phyloP scores from a whole-genome alignment of 2,329 filamentous ascomycete species.

The Colletotrichum lupini region DNA sequence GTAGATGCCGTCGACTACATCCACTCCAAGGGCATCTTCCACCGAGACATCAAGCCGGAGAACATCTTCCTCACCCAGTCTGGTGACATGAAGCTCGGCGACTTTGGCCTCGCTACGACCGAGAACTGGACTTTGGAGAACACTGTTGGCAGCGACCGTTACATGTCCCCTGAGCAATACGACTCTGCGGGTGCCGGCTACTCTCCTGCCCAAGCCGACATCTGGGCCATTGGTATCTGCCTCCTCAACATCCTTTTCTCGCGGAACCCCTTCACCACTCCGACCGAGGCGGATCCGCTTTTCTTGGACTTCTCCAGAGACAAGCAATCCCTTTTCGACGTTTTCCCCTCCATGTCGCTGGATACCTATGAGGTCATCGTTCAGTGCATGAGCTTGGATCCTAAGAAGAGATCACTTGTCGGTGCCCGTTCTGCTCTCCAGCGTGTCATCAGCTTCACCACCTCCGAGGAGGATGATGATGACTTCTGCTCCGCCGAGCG shows the following conservation, averaged over 20 bases:
- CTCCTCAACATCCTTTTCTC: slow-evolving; percentile 96
- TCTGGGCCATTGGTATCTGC: slow-evolving; percentile 98
- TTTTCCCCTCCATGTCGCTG: slow-evolving; percentile 98
- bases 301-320: slow-evolving; percentile 95
- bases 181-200: slow-evolving; percentile 90
- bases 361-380: slow-evolving; percentile 96
- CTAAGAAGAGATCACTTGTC: slow-evolving; percentile 84
- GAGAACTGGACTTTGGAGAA: slow-evolving; percentile 92
- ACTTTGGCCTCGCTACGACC: slow-evolving; percentile 92
- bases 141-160: slow-evolving; percentile 95
- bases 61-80: slow-evolving; percentile 94
- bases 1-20: slow-evolving; percentile 90
- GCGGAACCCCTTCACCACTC: slow-evolving; percentile 93
- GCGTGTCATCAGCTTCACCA: slow-evolving; percentile 90
- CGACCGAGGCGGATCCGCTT: slow-evolving; percentile 88
- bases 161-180: slow-evolving; percentile 99
- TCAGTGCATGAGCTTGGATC: slow-evolving; percentile 91
- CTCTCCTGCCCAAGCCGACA: slow-evolving; percentile 90
- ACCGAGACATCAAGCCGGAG: slow-evolving; percentile 99
- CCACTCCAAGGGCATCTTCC: slow-evolving; percentile 90
- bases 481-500: slow-evolving; percentile 91
- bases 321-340: slow-evolving; percentile 95
- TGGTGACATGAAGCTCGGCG: slow-evolving; percentile 94
- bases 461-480: slow-evolving; percentile 88
- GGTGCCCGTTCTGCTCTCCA: slow-evolving; percentile 82